Evolutionary conservation across 176 grass and related monocot species (phyloP).

Genomic region (Cenchrus fungigraminus): DNA sequence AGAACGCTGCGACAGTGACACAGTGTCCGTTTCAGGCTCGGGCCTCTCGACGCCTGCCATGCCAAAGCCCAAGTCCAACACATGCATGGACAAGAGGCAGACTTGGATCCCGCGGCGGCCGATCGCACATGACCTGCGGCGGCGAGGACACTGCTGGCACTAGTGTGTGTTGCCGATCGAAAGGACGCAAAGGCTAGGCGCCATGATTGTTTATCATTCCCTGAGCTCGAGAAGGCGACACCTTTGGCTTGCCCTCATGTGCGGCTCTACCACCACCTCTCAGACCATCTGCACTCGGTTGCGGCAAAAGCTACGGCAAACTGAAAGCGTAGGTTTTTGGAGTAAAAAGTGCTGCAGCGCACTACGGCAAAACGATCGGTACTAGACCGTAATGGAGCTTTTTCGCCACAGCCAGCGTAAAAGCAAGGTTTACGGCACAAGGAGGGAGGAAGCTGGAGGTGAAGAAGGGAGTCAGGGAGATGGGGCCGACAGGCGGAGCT

Average conservation of each 20-base stretch:
- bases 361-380: no score
- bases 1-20: slow-evolving; percentile 31
- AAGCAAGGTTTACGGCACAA: no score
- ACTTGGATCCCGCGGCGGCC: background rate
- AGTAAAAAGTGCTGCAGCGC: no score
- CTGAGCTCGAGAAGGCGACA: slow-evolving; percentile 42
- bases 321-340: no score
- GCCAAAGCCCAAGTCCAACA: background rate
- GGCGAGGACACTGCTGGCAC: background rate
- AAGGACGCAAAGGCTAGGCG: slow-evolving; percentile 26
- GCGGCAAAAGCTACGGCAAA: no score
- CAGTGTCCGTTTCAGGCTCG: slow-evolving; percentile 28
- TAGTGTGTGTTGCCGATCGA: slow-evolving; percentile 38
- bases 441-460: no score
- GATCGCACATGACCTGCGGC: slow-evolving; percentile 14
- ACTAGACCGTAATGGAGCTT: no score
- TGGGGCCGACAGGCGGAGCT: no score
- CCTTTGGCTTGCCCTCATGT: slow-evolving; percentile 48
- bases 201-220: slow-evolving; percentile 48
- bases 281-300: no score
- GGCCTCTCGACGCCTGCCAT: background rate
- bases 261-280: background rate
- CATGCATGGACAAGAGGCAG: background rate
- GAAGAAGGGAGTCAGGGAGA: no score
- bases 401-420: no score